Base-by-base conservation (phyloP, 805 yeast genomes). In the Vanderwaltozyma yarrowii region DNA sequence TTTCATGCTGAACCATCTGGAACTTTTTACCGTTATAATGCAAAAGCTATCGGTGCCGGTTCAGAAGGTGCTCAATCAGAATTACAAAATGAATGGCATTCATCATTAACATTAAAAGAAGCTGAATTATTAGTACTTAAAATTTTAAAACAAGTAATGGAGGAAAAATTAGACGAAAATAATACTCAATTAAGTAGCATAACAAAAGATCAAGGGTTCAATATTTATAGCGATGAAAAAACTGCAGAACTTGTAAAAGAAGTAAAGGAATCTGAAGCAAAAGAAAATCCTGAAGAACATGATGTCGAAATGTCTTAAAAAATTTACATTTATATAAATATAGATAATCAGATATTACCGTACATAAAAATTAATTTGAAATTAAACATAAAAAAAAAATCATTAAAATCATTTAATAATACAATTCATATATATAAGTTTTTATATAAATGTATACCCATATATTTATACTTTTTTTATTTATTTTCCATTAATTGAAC, bases 1-100 rank as follows among this genome's bases (percentile, higher is more conserved):
- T 84, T 84, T 60, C 96, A 92, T 61, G 95, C 97, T n/a, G 99
- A 92, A 65, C 98, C 99, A 29, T 84, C 95, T 12, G 99, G 99
- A 42, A 92, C 99, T 1, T 92, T 87, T 53, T 94, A 92, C 66
- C 77, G 92, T 64, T 92, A 92, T 60, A 96, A 92, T 55, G 99
- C 98, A 21, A 94, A 92, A 66, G 98, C 98, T 11, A 92, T 94
- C 54, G 99, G 99, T 12, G 84, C 96, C 2, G 99, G 99, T 16
- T 83, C 95, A 13, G 99, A 92, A 65, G 98, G 98, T 46, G 99
- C 99, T 2, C 98, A 94, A 65, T 81, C 96, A 2, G 99, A 92
- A 62, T 71, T 92, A 56, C 96, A 88, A 62, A 89, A 88, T 56
- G 96, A 92, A 65, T 92, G 92, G 66, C 97, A 89, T 65, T 80